These are phyloP conservation scores for Thalassia testudinum DNA, from an alignment of 116 monocot genomes.

Conservation along the genomic window DNA sequence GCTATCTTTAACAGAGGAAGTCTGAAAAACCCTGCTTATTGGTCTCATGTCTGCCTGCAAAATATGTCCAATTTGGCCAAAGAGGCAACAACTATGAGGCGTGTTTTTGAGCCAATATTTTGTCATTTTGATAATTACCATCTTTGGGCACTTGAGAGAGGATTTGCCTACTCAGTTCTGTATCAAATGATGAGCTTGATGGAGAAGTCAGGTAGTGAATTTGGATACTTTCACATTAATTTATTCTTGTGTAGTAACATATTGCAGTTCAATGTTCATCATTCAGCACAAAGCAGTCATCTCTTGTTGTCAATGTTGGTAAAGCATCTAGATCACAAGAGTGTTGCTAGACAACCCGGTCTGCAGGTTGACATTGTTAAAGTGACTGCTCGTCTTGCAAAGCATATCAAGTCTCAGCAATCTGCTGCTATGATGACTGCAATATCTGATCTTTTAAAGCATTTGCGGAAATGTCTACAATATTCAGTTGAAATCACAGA, in stretches of 20 bases:
- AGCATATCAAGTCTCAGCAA: conserved; percentile 24
- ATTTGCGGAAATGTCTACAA: conserved; percentile 87
- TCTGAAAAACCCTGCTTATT: conserved; percentile 41
- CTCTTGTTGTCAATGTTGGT: conserved; percentile 55
- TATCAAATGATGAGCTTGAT: conserved; percentile 49
- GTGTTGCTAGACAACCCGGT: conserved; percentile 44
- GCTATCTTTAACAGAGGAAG: conserved; percentile 12
- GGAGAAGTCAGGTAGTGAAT: too few relatives aligned
- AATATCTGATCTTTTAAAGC: conserved; percentile 67
- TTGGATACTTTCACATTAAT: conserved; percentile 29
- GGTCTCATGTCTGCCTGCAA: conserved; percentile 72
- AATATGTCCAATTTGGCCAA: conserved; percentile 80
- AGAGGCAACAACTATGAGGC: conserved; percentile 84
- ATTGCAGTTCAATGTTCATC: not conserved
- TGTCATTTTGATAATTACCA: conserved; percentile 48
- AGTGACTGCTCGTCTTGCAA: conserved; percentile 37
- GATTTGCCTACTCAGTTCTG: conserved; percentile 64
- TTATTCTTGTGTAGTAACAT: not conserved
- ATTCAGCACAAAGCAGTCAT: conserved; percentile 79
- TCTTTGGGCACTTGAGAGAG: conserved; percentile 54
- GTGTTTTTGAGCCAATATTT: conserved; percentile 70
- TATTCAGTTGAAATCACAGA: conserved; percentile 45
- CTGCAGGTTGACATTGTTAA: conserved; percentile 52
- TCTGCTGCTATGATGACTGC: conserved; percentile 51
- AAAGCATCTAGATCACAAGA: conserved; percentile 91